A percentile compares a stretch with the other conserved stretches of the same genome.
Conservation (phyloP, 805 yeast genomes). For the Wickerhamiella galacta region DNA sequence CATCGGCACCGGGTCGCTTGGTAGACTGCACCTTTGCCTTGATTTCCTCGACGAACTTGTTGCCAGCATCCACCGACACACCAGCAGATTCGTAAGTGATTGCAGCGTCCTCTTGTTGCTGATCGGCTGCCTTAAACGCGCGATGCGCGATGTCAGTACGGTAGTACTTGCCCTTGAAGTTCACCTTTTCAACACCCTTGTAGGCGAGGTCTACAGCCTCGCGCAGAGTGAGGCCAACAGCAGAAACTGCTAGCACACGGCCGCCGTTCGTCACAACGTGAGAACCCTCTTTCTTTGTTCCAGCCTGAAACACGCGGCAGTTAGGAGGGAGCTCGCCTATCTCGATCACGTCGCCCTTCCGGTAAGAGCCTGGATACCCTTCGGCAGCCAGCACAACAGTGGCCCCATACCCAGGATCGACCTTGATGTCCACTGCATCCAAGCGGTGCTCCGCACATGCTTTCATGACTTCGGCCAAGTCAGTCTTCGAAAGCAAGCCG, state of each 20-base stretch:
- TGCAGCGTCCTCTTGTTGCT: no score
- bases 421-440: conserved; percentile 51
- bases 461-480: conserved; percentile 76
- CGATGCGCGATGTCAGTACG: conserved; percentile 92
- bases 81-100: conserved; percentile 93
- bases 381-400: conserved; percentile 95
- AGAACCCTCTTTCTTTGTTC: conserved; percentile 48
- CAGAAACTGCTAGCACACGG: conserved; percentile 89
- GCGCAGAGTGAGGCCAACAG: conserved; percentile 56
- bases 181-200: conserved; percentile 59
- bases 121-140: conserved; percentile 61
- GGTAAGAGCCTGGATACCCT: conserved; percentile 84
- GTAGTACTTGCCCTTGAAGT: conserved; percentile 61
- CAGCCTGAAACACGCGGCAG: conserved; percentile 86
- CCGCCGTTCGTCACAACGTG: conserved; percentile 80
- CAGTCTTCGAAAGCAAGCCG: conserved; percentile 69
- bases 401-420: conserved; percentile 47
- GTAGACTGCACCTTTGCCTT: conserved; percentile 85
- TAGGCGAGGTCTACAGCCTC: conserved; percentile 80
- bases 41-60: conserved; percentile 73
- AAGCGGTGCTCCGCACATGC: conserved; percentile 91
- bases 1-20: conserved; percentile 88
- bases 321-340: conserved; percentile 36
- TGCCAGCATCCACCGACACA: conserved; percentile 94
- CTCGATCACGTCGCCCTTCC: conserved; percentile 72